Conservation (phyloP, 208 protist species). For the Vickermania spadyakhi region DNA sequence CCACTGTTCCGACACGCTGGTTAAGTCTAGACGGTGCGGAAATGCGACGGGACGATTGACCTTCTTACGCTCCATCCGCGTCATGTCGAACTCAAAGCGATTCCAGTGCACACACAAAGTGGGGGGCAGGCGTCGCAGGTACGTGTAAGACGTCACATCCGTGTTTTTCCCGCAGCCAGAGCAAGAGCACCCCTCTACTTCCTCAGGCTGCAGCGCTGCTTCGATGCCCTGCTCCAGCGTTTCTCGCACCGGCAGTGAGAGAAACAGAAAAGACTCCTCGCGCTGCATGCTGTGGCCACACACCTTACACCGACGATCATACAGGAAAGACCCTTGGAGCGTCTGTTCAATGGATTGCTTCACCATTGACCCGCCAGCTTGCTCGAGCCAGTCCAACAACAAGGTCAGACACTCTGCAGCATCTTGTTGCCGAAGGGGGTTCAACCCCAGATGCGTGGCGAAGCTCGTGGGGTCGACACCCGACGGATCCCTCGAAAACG, state of each 20-base stretch:
- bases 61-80: slow-evolving; percentile 60
- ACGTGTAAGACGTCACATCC: slow-evolving; percentile 60
- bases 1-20: slow-evolving; percentile 40
- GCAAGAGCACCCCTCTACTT: slow-evolving; percentile 64
- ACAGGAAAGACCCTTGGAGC: slow-evolving; percentile 59
- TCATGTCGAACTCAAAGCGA: slow-evolving; percentile 63
- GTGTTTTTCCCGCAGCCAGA: slow-evolving; percentile 38
- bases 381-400: slow-evolving; percentile 64
- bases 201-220: slow-evolving; percentile 44
- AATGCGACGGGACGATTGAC: slow-evolving; percentile 35
- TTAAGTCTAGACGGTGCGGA: slow-evolving; percentile 51
- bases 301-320: slow-evolving; percentile 52
- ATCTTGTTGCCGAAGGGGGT: slow-evolving; percentile 66
- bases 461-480: slow-evolving; percentile 50
- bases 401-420: slow-evolving; percentile 74
- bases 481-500: slow-evolving; percentile 32
- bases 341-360: slow-evolving; percentile 24
- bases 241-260: slow-evolving; percentile 50
- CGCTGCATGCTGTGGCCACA: slow-evolving; percentile 47
- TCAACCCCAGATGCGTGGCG: slow-evolving; percentile 50
- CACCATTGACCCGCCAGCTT: slow-evolving; percentile 28
- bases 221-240: slow-evolving; percentile 53
- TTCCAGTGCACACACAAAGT: slow-evolving; percentile 70
- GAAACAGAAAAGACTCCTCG: slow-evolving; percentile 56
- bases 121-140: slow-evolving; percentile 63